Evolutionary conservation across 2,329 filamentous ascomycete genomes (phyloP).

Genomic region (Pestalotiopsis fici): DNA sequence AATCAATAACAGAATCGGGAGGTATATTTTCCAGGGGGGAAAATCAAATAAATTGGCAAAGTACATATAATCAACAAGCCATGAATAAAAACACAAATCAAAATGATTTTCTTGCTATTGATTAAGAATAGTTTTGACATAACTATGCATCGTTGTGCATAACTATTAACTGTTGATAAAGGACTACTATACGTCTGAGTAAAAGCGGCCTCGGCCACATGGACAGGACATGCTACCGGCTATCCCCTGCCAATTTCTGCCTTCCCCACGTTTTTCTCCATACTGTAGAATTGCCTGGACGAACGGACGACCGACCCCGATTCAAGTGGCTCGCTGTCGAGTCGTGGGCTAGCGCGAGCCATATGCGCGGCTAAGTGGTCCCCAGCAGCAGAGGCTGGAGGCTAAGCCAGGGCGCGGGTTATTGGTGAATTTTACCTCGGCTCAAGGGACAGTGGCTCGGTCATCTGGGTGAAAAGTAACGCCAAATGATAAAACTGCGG

Average conservation of each 20-base stretch:
- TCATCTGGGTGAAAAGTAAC: slow-evolving; percentile 9
- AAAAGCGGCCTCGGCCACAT: too few relatives aligned
- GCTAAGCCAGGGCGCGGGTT: background rate
- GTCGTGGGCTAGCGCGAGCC: background rate
- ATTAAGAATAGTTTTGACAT: too few relatives aligned
- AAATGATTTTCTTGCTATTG: too few relatives aligned
- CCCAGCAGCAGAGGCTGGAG: background rate
- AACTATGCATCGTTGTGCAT: too few relatives aligned
- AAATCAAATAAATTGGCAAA: too few relatives aligned
- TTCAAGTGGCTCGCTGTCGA: background rate
- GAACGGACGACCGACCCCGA: background rate
- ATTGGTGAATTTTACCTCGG: slow-evolving; percentile 11
- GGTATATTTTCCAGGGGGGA: too few relatives aligned
- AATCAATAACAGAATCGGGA: too few relatives aligned
- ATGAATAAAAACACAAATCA: too few relatives aligned
- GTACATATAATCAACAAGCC: too few relatives aligned
- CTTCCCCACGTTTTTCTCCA: background rate
- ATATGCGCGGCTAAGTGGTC: background rate
- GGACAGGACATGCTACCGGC: background rate
- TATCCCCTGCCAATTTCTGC: background rate
- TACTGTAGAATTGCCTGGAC: background rate
- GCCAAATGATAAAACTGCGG: background rate
- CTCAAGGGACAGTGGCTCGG: slow-evolving; percentile 10
- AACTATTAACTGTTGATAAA: too few relatives aligned
- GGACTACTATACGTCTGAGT: too few relatives aligned